Base-by-base conservation (phyloP, 2,329 filamentous ascomycete genomes). In the Alternaria dauci region DNA sequence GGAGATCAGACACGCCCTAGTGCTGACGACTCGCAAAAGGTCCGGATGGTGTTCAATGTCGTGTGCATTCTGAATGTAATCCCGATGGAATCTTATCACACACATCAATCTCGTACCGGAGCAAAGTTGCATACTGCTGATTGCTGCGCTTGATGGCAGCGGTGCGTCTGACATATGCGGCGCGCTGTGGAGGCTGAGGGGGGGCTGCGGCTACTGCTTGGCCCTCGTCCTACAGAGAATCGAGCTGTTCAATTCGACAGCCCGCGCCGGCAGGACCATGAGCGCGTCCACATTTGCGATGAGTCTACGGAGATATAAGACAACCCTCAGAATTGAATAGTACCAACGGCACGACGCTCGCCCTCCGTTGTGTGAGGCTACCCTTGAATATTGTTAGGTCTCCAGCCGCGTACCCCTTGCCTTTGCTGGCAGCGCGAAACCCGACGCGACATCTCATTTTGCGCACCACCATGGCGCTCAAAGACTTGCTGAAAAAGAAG, bases 401-500 rank as follows among this genome's bases (percentile, higher is more conserved):
- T 63, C 58, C 42, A 41, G 56, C 63, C 57, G 56, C 59, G 44
- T 50, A 63, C 62, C 63, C 69, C 63, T 61, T 58, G 55, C 54
- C 39, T 55, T 50, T 54, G 56, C 61, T 52, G 47, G 39, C 59
- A 59, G 57, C 58, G 58, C 66, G 58, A 61, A 52, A 54, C 58
- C 36, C 34, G 41, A 57, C 58, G 47, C 58, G 16, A 52, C 42
- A 52, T 53, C 55, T 43, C 58, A 18, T 25, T 58, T 59, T 58
- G 47, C 52, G 52, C 57, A 62, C 36, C 57, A 83, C 74, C 66
- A 89, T 89, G 85, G 81, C 86, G 62, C 79, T 90, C 62, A 84
- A 83, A 73, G 84, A 88, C 68, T 76, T 90, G 28, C 79, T 91
- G 59, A 88, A 86, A 76, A 89, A 88, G 80, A 88, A 87, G 71